A percentile compares a stretch with the other conserved stretches of the same genome.
Conservation (phyloP, 805 yeast species). For the Kazachstania psychrophila region DNA sequence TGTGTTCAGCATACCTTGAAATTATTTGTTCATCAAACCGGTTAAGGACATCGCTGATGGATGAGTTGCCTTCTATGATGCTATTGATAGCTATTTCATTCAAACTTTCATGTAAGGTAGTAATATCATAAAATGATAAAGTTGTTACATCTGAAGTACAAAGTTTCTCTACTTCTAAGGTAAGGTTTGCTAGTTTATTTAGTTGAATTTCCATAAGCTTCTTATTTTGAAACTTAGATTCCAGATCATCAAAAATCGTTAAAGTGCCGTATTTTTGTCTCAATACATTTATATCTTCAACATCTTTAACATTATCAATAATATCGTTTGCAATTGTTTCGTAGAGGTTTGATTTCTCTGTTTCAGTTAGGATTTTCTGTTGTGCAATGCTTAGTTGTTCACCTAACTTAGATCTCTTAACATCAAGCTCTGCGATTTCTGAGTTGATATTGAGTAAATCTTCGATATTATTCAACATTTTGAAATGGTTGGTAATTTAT, state of each 20-base stretch:
- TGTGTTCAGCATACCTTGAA: conserved; percentile 6
- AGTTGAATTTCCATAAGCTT: conserved; percentile 4
- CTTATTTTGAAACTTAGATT: conserved; percentile 7
- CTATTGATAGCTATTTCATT: neutral
- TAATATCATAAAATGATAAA: conserved; percentile 6
- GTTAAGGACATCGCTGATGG: neutral
- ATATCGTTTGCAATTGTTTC: conserved; percentile 18
- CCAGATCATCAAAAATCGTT: conserved; percentile 12
- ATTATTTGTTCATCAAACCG: conserved; percentile 11
- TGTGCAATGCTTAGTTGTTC: conserved; percentile 10
- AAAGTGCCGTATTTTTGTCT: conserved; percentile 21
- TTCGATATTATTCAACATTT: conserved; percentile 16
- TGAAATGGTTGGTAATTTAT: neutral
- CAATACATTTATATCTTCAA: conserved; percentile 10
- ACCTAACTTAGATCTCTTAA: conserved; percentile 18
- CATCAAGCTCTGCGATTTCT: conserved; percentile 20
- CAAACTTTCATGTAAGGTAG: conserved; percentile 6
- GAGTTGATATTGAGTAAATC: conserved; percentile 22
- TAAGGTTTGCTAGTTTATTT: conserved; percentile 3
- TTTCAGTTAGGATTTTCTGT: conserved; percentile 4
- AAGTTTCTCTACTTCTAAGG: conserved; percentile 4
- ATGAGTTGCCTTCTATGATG: neutral
- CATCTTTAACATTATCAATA: conserved; percentile 6
- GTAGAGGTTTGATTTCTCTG: conserved; percentile 2
- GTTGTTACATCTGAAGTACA: neutral